These are phyloP conservation scores for Crithidia fasciculata DNA, from an alignment of 208 protist genomes.

Conservation along the genomic window DNA sequence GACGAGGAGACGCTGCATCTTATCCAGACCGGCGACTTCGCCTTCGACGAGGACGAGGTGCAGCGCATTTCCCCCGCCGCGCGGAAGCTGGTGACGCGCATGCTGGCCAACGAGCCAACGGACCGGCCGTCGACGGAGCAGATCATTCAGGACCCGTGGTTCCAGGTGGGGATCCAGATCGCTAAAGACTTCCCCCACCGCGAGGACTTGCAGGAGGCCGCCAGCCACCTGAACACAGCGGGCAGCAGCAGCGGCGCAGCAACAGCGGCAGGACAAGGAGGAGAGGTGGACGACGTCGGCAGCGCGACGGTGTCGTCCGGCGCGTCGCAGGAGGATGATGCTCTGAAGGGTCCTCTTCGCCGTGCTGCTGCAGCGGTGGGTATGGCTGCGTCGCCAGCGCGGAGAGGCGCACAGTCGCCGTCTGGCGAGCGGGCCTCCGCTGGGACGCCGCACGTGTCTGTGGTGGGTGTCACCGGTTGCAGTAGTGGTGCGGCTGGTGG, in stretches of 20 bases:
- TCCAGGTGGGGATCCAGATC: constrained; percentile 61
- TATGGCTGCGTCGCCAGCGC: no score
- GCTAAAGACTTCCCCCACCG: constrained; percentile 73
- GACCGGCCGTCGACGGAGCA: constrained; percentile 86
- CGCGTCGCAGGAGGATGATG: not conserved
- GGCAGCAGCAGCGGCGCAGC: not conserved
- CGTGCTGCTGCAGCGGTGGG: no score
- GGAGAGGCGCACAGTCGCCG: no score
- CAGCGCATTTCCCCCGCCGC: constrained; percentile 68
- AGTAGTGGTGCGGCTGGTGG: constrained; percentile 1
- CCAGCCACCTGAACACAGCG: constrained; percentile 1
- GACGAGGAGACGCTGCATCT: constrained; percentile 95
- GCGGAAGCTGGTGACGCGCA: constrained; percentile 60
- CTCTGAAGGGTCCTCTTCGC: no score
- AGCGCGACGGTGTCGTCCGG: not conserved
- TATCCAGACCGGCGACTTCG: constrained; percentile 63
- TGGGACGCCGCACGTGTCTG: not conserved
- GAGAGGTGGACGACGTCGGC: not conserved
- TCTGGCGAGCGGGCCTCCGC: not conserved
- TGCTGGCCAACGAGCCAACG: constrained; percentile 85
- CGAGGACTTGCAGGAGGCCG: constrained; percentile 35
- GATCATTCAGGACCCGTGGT: constrained; percentile 90
- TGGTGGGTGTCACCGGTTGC: not conserved
- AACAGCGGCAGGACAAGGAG: not conserved
- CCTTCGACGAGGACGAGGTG: constrained; percentile 74